Evolutionary conservation across 1,284 basidiomycete genomes (phyloP), one percentile per base, ranked within the genome.

Genomic region (Trametes polyzona): DNA sequence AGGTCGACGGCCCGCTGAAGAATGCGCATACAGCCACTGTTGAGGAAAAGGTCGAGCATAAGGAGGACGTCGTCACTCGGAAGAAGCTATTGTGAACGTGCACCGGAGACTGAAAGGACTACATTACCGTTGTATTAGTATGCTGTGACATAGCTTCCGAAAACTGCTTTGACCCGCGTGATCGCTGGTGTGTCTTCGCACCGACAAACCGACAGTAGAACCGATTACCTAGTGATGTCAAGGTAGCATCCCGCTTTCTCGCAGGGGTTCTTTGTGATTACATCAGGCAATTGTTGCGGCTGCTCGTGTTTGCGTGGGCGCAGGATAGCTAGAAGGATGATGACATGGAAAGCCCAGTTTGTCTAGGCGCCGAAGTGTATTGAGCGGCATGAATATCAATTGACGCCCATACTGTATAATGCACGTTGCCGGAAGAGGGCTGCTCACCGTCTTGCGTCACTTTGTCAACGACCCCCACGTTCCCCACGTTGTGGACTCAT

Each of bases 1-100:
- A 80, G 61, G 66, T 82, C 17, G 58, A 63, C 24, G 81, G 81
- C 0, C 81, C 81, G 0, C 69, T 81, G 6, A 67, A 71, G 19
- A 48, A 24, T 10, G 64, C 58, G 12, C 58, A 51, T 26, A 30
- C 33, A n/a, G 47, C 29, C 19, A 62, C 55, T 7, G 40, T 50
- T 14, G 40, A 55, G 33, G 55, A 59, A 43, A 57, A 36, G 29
- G 47, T 50, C 26, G 48, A 50, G 47, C 47, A 59, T 12, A 52
- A 48, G 39, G 54, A 55, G 33, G 53, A 52, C 29, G 52, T 54
- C 19, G 49, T 32, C 21, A 47, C 33, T 21, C n/a, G 60, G 19
- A 44, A 55, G 49, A 48, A 16, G 35, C 42, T 43, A 10, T 14
- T n/a, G 52, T 47, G 24, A 43, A 35, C n/a, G 35, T 19, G 36